Evolutionary conservation across 805 yeast species (phyloP), one percentile per base, ranked within the genome.

Genomic region (Candida anglica): DNA sequence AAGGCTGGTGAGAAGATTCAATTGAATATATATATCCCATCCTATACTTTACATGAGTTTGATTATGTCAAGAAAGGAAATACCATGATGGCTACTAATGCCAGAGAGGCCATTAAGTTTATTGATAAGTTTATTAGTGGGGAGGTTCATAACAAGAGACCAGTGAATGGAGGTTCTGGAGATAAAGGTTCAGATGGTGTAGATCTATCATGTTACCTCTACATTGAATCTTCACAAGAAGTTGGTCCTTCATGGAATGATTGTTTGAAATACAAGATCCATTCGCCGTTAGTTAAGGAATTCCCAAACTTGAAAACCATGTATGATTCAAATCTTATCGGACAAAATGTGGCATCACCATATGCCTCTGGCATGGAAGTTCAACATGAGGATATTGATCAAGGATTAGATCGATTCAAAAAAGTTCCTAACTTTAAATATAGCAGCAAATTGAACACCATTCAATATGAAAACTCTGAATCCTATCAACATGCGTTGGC

Each of bases 21-120:
- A 2, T 52, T 69, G 19, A 56, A 57, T 41, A 52, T 79, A 35
- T 69, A 59, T 55, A 58, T 82, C 44, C 81, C 85, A 16, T 49
- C 75, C 34, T 69, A 76, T 55, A 69, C 86, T 0, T 56, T 82
- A 34, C 71, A 65, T 35, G 83, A 80, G 42, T 60, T 81, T 43
- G 83, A 79, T 34, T 79, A 69, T 45, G 63, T 73, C 35, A 72
- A 73, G 44, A 71, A 71, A 36, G 79, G 80, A 1, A 56, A 65
- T 14, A 69, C 77, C 13, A 64, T 79, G 49, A 65, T 69, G 41
- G 77, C 85, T 14, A 66, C 71, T n/a, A 77, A 77, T 53, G 82
- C 89, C 6, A 63, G 80, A 34, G 84, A 79, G 47, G 73, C 86
- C 14, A 66, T 81, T 32, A 62, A 72, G 36, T 76, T 79, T 44